A percentile compares a stretch with the other conserved stretches of the same genome.
Evolutionary conservation across 2,329 filamentous ascomycete genomes (phyloP).

Genomic region (Sphaceloma murrayae): DNA sequence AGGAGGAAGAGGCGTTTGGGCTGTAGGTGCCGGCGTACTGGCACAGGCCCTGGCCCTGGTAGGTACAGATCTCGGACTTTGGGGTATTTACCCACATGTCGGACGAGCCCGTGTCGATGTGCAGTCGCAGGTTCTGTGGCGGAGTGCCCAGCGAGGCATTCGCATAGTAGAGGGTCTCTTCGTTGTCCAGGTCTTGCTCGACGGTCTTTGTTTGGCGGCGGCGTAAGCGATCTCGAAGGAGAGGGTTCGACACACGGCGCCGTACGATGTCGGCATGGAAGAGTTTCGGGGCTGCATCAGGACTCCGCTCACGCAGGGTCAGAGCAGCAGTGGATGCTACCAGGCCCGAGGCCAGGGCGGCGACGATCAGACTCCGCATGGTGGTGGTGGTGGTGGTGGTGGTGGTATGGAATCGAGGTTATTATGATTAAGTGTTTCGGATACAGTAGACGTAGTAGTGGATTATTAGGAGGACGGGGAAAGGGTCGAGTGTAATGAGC

Average conservation of each 20-base stretch:
- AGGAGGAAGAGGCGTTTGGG: slow-evolving; percentile 65
- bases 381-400: slow-evolving; percentile 1
- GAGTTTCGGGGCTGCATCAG: slow-evolving; percentile 33
- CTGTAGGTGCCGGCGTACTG: slow-evolving; percentile 55
- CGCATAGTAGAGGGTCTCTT: slow-evolving; percentile 51
- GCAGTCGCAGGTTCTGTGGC: slow-evolving; percentile 43
- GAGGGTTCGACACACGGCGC: slow-evolving; percentile 36
- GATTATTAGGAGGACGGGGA: background rate
- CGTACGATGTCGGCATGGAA: slow-evolving; percentile 44
- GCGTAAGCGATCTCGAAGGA: slow-evolving; percentile 39
- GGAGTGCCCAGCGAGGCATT: slow-evolving; percentile 51
- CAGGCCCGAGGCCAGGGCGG: slow-evolving; percentile 17
- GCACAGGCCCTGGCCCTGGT: slow-evolving; percentile 42
- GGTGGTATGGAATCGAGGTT: too few species aligned
- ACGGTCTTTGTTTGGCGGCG: slow-evolving; percentile 37
- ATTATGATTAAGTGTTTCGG: slow-evolving; percentile 10
- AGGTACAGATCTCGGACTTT: slow-evolving; percentile 50
- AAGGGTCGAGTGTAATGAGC: background rate
- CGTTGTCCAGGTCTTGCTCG: slow-evolving; percentile 44
- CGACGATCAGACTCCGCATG: slow-evolving; percentile 16
- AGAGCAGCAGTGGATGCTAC: slow-evolving; percentile 22
- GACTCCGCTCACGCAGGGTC: slow-evolving; percentile 17
- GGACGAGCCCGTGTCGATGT: slow-evolving; percentile 54
- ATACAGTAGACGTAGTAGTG: slow-evolving; percentile 1
- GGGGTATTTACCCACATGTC: slow-evolving; percentile 59